Evolutionary conservation across 768 basidiomycete species (phyloP).

Genomic region (Tylopilus cervinicoccineus): DNA sequence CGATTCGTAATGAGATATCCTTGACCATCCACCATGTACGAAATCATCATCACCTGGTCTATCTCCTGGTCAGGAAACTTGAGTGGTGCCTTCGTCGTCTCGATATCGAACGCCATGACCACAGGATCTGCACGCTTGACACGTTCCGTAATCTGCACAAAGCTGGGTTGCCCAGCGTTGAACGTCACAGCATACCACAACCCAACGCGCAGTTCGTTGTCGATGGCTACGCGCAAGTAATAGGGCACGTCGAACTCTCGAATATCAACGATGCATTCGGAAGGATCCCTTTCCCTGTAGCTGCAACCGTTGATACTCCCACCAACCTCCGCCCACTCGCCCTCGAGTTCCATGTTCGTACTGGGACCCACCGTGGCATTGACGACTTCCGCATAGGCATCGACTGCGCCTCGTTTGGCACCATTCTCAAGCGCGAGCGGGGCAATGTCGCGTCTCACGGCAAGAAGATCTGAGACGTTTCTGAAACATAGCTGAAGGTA

Average conservation of each 20-base stretch:
- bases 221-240: constrained; percentile 98
- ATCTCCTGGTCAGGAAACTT: constrained; percentile 96
- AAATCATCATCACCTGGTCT: constrained; percentile 99
- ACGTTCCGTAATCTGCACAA: constrained; percentile 70
- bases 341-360: constrained; percentile 67
- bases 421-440: constrained; percentile 89
- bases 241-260: constrained; percentile 97
- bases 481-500: constrained; percentile 88
- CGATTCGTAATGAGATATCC: constrained; percentile 97
- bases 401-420: constrained; percentile 90
- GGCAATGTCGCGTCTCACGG: constrained; percentile 82
- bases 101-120: constrained; percentile 98
- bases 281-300: constrained; percentile 71
- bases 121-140: constrained; percentile 99
- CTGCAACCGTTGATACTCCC: constrained; percentile 36
- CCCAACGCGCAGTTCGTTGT: constrained; percentile 95
- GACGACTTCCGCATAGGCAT: constrained; percentile 96
- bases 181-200: constrained; percentile 95
- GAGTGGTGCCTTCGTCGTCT: constrained; percentile 98
- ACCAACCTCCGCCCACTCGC: constrained; percentile 51
- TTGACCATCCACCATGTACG: constrained; percentile 98
- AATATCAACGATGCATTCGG: constrained; percentile 89
- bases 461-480: constrained; percentile 88
- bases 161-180: constrained; percentile 70
- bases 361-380: constrained; percentile 66